These are phyloP conservation scores for Eleusine coracana DNA, from an alignment of 176 grass and related monocot genomes.

Conservation along the genomic window DNA sequence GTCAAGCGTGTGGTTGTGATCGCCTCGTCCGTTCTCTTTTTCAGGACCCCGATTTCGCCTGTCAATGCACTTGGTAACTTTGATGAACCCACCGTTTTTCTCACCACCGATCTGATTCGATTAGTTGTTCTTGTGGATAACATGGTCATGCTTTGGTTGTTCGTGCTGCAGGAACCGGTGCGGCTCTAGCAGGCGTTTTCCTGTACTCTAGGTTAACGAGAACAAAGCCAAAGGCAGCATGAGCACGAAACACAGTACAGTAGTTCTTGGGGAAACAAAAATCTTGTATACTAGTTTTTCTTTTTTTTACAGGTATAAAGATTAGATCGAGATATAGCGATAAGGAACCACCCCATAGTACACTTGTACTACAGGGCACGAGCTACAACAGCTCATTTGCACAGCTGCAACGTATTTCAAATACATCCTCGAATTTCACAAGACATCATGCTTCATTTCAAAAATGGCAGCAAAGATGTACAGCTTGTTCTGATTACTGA, in stretches of 20 bases:
- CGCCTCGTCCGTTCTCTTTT: slow-evolving; percentile 67
- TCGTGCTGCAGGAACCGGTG: slow-evolving; percentile 52
- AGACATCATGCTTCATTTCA: background rate
- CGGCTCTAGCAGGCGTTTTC: slow-evolving; percentile 62
- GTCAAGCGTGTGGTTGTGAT: slow-evolving; percentile 77
- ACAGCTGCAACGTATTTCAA: background rate
- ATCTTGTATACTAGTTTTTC: background rate
- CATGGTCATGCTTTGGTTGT: background rate
- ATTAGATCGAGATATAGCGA: background rate
- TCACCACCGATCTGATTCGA: background rate
- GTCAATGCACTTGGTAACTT: slow-evolving; percentile 68
- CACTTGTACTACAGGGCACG: slow-evolving; percentile 27
- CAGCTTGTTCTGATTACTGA: too few relatives aligned
- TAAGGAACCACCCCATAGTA: slow-evolving; percentile 8
- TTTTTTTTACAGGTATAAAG: background rate
- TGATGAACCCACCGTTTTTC: background rate
- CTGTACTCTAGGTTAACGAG: slow-evolving; percentile 66
- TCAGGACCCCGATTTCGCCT: slow-evolving; percentile 67
- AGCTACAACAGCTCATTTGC: background rate
- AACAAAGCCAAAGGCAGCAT: slow-evolving; percentile 45
- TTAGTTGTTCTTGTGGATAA: background rate
- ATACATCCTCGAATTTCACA: background rate
- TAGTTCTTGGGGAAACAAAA: background rate
- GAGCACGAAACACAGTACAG: slow-evolving; percentile 1
- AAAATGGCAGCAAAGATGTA: background rate